Evolutionary conservation across 371 early-diverging fungal genomes (phyloP).

Genomic region (Mortierella sp.): DNA sequence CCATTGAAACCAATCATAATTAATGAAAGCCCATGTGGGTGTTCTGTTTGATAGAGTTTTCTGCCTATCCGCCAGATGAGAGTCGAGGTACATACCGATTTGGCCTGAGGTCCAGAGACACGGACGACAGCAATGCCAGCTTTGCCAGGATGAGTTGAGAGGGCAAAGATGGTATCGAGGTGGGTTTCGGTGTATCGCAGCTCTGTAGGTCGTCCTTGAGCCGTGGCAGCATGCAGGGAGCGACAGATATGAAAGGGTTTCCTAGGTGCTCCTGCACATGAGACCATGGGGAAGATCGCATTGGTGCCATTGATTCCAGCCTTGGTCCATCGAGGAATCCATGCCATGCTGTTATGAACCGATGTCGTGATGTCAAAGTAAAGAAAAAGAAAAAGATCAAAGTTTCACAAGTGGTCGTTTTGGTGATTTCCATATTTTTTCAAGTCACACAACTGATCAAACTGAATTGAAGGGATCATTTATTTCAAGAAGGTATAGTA

Average conservation of each 20-base stretch:
- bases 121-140: constrained; percentile 88
- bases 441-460: neutral
- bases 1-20: neutral
- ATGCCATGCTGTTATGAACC: constrained; percentile 7
- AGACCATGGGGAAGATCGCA: neutral
- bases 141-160: constrained; percentile 83
- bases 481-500: neutral
- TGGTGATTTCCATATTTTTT: neutral
- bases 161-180: constrained; percentile 80
- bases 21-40: neutral
- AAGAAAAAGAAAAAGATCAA: neutral
- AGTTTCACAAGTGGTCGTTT: neutral
- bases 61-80: neutral
- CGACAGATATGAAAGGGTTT: neutral
- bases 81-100: constrained; percentile 53
- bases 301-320: neutral
- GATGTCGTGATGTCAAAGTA: neutral
- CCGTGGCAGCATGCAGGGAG: neutral
- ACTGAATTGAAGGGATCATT: neutral
- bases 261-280: neutral
- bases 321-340: constrained; percentile 4
- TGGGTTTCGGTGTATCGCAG: constrained; percentile 47
- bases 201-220: constrained; percentile 11
- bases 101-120: constrained; percentile 75
- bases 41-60: neutral